Base-by-base conservation (phyloP, 2,329 filamentous ascomycete species). In the Periconia sp. region DNA sequence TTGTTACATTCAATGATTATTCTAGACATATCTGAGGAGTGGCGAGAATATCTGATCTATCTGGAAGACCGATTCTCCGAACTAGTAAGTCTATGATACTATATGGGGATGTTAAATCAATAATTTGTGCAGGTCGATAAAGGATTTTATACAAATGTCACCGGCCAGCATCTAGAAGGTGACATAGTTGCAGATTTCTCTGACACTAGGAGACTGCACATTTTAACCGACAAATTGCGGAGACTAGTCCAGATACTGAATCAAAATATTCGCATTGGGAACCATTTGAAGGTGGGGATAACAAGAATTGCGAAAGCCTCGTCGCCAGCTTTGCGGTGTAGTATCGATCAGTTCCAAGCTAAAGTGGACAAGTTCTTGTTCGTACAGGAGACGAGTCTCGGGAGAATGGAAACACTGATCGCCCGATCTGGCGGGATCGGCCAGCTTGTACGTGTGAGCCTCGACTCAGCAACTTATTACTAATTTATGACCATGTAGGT, bases 131-230 rank as follows among this genome's bases (percentile, higher is more conserved):
- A 57, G 57, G 47, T 52, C 18, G 51, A 59, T 35, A 45, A 45
- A 47, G 57, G 57, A 6, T 59, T 59, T 40, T 57, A 50, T 43
- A 54, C 57, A 7, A 57, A 59, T 18, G 8, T 59, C 30, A 54
- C 57, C 20, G 44, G 48, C 7, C 43, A 40, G 17, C 51, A 37
- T 17, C 10, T 5, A 17, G 47, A 50, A 49, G 52, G 50, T 7
- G 57, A 53, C 30, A n/a, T 55, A 6, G 33, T 49, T 20, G 48
- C 52, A 44, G 57, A 59, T 35, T 59, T 54, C 41, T 51, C 50
- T 17, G 57, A 59, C 33, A 41, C 57, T 17, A 45, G 54, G 19
- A 53, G 41, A 44, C 37, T 59, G 13, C 51, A 59, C 18, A 48
- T 57, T 10, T 27, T 59, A 37, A 55, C 54, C 2, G 57, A 59